Evolutionary conservation across 495 filamentous ascomycete genomes (phyloP), one percentile per base, ranked within the genome.

Genomic region (Podospora bellae-mahoneyi): DNA sequence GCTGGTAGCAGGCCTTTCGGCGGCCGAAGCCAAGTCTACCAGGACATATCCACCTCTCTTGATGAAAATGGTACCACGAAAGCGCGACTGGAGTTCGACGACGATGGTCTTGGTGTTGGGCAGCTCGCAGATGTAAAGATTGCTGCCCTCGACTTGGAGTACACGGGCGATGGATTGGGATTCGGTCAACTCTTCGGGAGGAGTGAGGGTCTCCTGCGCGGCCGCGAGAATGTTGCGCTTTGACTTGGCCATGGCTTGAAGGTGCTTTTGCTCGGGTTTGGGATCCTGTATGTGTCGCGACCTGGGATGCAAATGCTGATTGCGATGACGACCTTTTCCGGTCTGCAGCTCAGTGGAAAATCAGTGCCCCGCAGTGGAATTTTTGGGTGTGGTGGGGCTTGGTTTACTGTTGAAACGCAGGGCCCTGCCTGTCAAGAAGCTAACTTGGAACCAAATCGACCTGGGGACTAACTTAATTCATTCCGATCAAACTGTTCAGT

Each of bases 1-100:
- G 72, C 92, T 94, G 30, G 88, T 86, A 62, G 89, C 83, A n/a
- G 84, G 85, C 28, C 87, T 87, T 48, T 90, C 84, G 30, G 89
- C 84, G 10, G 86, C 82, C 2, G 77, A 76, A 34, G 84, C 82
- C 32, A 88, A 87, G 68, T 97, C 91, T 23, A 97, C 84, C 19
- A 97, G 77, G 26, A 97, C 92, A 77, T 90, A 97, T 0, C 92
- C 92, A 9, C 92, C 90, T 3, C 91, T 88, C 71, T 89, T 91
- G 74, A 97, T 89, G 91, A 93, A 97, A 68, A 97, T 90, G 16
- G 91, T 92, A 62, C 90, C 93, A 61, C 93, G 92, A 74, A 98
- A 97, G 9, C 89, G 85, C 0, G 90, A 76, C 3, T 88, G 87
- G 58, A 98, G 84, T 81, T 97, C 94, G 26, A 91, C 90, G 5